These are phyloP conservation scores for Fusarium cicatricum DNA, from an alignment of 2,329 filamentous ascomycete genomes.

Conservation along the genomic window DNA sequence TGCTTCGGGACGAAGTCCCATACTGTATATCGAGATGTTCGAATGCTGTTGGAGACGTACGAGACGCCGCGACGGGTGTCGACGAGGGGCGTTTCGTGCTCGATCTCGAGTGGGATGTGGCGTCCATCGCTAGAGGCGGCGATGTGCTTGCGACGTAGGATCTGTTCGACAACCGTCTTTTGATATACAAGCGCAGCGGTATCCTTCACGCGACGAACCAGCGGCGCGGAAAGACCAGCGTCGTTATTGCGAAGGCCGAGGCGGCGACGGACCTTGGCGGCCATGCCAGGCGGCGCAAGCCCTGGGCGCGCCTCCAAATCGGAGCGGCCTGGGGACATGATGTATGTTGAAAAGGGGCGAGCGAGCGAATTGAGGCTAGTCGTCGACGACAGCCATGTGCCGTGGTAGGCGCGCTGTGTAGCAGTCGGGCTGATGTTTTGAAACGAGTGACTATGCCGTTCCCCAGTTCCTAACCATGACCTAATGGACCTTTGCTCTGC, in stretches of 20 bases:
- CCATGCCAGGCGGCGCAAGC: constrained; percentile 11
- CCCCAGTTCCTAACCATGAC: constrained; percentile 17
- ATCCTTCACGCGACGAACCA: constrained; percentile 34
- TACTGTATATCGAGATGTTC: constrained; percentile 82
- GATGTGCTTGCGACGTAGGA: constrained; percentile 72
- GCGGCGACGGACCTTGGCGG: constrained; percentile 12
- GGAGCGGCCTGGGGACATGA: constrained; percentile 33
- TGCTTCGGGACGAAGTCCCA: constrained; percentile 89
- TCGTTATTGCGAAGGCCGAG: constrained; percentile 22
- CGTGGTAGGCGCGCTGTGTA: not conserved
- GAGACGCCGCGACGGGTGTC: constrained; percentile 59
- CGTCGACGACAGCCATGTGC: constrained; percentile 12
- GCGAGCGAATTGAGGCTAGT: constrained; percentile 33
- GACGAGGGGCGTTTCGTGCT: constrained; percentile 51
- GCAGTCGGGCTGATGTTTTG: constrained; percentile 2
- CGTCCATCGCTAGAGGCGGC: constrained; percentile 76
- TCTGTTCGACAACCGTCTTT: constrained; percentile 53
- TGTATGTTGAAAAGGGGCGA: constrained; percentile 13
- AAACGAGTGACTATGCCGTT: constrained; percentile 30
- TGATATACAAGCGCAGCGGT: constrained; percentile 45
- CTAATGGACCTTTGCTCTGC: constrained; percentile 15
- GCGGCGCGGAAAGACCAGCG: constrained; percentile 12
- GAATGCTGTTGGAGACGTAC: constrained; percentile 71
- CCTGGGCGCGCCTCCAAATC: constrained; percentile 21
- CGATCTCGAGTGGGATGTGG: constrained; percentile 54